Evolutionary conservation across 495 filamentous ascomycete genomes (phyloP), one percentile per base, ranked within the genome.

Genomic region (Halenospora varia): DNA sequence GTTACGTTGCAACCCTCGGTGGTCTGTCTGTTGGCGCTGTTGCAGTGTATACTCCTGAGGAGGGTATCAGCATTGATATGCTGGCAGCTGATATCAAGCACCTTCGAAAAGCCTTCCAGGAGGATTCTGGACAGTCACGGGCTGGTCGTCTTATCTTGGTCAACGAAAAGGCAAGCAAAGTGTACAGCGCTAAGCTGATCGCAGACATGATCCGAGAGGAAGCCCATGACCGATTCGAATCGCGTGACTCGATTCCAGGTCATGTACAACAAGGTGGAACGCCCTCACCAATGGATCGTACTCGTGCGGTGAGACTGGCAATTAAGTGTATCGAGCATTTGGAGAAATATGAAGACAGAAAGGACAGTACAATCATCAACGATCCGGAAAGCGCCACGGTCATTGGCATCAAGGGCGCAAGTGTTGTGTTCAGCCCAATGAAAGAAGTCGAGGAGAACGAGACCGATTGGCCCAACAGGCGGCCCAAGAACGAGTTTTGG

Each of bases 21-120:
- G 94, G 92, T 23, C 81, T 97, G 18, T 82, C 86, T 1, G 89
- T 97, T 11, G 94, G 94, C 25, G 94, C 94, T 1, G 78, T 88
- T n/a, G 93, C 95, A 0, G 93, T 97, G 10, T 99, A 99, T 72
- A 96, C 92, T 13, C 95, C 95, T 3, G 95, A 99, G 70, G 90
- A 97, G 71, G 94, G 95, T 2, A 89, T 99, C 70, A 87, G 88
- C 67, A 83, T 99, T 53, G 87, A 90, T 57, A 99, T 93, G 90
- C 82, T 99, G 0, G 86, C 88, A 10, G 80, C 82, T 17, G 95
- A 99, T 64, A 96, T 99, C 66, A 83, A 89, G 29, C 90, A 95
- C 70, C 79, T 99, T 40, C 89, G 91, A 46, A 78, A 92, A 19
- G 86, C 87, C 56, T 99, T 99, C 69, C 77, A 81, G 13, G 82